Percentiles rank a stretch among this genome's conserved stretches.
phyloP scores from a whole-genome alignment of 805 yeast species.

The Pichia deserticola region DNA sequence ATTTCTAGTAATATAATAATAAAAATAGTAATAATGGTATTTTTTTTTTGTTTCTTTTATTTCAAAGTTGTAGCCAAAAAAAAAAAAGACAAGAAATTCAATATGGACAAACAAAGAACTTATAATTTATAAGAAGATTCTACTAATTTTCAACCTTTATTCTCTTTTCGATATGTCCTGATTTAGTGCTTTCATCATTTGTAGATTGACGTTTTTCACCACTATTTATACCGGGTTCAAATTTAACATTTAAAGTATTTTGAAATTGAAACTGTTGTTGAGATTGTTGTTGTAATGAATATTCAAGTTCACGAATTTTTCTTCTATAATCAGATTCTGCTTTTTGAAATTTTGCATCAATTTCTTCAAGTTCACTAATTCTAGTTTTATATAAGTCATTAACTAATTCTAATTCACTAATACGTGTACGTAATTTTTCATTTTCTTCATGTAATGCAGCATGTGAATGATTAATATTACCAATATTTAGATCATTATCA shows the following conservation, averaged over 20 bases:
- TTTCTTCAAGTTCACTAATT: conserved; percentile 72
- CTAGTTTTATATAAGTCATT: conserved; percentile 82
- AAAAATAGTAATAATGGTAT: too few species aligned
- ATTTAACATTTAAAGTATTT: neutral
- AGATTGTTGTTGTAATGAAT: neutral
- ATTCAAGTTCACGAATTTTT: conserved; percentile 1
- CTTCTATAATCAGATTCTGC: neutral
- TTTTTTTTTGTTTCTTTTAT: too few species aligned
- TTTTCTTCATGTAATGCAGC: conserved; percentile 3
- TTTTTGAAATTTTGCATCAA: conserved; percentile 48
- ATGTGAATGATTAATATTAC: neutral
- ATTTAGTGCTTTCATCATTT: neutral
- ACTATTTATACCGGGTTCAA: neutral
- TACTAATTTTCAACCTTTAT: conserved; percentile 5
- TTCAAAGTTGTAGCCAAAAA: too few species aligned
- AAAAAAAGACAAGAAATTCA: too few species aligned
- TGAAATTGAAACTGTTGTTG: neutral
- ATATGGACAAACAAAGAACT: too few species aligned
- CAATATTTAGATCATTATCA: neutral
- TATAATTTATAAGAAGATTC: neutral
- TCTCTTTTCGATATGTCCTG: neutral
- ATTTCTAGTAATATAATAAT: too few species aligned
- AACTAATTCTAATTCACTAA: conserved; percentile 82
- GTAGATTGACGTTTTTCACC: neutral
- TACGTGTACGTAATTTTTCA: conserved; percentile 56